Conservation (phyloP, 2,329 filamentous ascomycete genomes). For the Fusarium succisae region DNA sequence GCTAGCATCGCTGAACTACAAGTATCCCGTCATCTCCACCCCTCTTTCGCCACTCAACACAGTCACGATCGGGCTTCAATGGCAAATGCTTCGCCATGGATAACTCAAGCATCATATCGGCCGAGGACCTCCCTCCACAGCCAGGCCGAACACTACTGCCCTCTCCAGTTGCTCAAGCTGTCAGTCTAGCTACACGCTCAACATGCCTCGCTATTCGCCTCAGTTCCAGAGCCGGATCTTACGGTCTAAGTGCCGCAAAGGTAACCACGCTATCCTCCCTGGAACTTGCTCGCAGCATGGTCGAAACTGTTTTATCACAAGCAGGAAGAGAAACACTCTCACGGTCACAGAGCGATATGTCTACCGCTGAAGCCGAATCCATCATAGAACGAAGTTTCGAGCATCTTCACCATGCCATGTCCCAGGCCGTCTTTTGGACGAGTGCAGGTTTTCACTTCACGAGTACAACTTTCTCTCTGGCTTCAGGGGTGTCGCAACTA, state of each 20-base stretch:
- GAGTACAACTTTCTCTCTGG: conserved; percentile 62
- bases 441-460: conserved; percentile 69
- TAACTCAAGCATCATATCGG: conserved; percentile 21
- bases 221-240: conserved; percentile 61
- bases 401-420: conserved; percentile 65
- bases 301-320: conserved; percentile 63
- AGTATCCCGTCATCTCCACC: not conserved
- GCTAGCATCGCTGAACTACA: not conserved
- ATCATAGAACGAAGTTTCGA: conserved; percentile 66
- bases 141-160: conserved; percentile 64
- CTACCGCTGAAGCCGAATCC: conserved; percentile 63
- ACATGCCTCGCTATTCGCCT: conserved; percentile 66
- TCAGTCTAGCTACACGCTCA: conserved; percentile 69
- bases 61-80: conserved; percentile 8
- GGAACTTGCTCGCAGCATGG: conserved; percentile 63
- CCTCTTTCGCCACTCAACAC: not conserved
- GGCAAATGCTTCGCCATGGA: conserved; percentile 31
- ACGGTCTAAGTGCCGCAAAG: conserved; percentile 62
- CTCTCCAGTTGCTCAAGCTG: conserved; percentile 63
- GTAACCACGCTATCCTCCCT: conserved; percentile 66
- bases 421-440: conserved; percentile 68
- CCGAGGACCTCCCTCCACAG: conserved; percentile 33
- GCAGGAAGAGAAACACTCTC: conserved; percentile 61
- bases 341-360: conserved; percentile 57
- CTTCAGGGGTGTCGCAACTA: conserved; percentile 66